phyloP scores from a whole-genome alignment of 257 asterid species.

The Osmanthus fragrans region DNA sequence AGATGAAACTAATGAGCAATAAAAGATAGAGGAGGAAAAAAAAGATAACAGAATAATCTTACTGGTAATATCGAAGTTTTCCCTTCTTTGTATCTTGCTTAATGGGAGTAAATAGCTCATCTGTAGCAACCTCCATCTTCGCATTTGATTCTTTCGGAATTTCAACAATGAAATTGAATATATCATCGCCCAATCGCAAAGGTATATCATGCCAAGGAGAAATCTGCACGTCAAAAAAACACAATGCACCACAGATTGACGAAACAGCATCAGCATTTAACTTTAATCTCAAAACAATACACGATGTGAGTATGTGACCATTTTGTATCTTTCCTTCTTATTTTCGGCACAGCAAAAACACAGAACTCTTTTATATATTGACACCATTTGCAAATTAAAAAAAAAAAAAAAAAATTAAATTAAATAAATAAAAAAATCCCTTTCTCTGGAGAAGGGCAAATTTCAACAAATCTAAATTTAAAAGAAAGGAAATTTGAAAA shows the following conservation, averaged over 20 bases:
- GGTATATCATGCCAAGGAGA: slow-evolving; percentile 99
- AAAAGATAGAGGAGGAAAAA: background rate
- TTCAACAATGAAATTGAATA: slow-evolving; percentile 83
- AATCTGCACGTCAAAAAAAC: slow-evolving; percentile 47
- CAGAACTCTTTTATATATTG: background rate
- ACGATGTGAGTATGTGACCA: background rate
- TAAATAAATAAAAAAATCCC: no score
- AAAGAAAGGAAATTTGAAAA: background rate
- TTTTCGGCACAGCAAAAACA: background rate
- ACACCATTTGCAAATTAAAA: no score
- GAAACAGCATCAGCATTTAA: slow-evolving; percentile 7
- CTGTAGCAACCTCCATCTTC: slow-evolving; percentile 99
- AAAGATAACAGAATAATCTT: slow-evolving; percentile 28
- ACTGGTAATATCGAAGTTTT: slow-evolving; percentile 93
- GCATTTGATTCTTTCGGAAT: slow-evolving; percentile 99
- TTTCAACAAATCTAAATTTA: background rate
- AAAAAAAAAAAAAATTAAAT: no score
- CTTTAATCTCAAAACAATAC: background rate
- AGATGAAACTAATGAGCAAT: background rate
- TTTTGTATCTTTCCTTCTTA: background rate
- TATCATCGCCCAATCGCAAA: slow-evolving; percentile 74
- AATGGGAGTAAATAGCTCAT: slow-evolving; percentile 85
- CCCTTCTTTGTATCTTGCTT: slow-evolving; percentile 99
- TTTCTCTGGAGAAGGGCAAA: background rate
- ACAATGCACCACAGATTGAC: slow-evolving; percentile 10